Base-by-base conservation (phyloP, 805 yeast species). In the Suhomyces emberorum region DNA sequence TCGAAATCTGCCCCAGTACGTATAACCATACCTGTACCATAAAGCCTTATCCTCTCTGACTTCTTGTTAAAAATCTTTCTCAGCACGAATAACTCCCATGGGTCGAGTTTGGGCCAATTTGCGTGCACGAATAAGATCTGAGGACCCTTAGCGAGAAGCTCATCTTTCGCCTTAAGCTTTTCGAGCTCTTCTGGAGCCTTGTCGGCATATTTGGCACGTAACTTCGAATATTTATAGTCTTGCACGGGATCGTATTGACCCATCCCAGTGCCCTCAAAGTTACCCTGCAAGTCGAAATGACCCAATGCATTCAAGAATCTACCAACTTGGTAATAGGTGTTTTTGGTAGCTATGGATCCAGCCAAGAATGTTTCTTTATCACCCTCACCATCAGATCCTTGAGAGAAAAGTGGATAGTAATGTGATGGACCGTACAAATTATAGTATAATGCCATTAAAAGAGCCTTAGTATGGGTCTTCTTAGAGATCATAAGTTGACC, bases 321-420 rank as follows among this genome's bases (percentile, higher is more conserved):
- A 32, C 72, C 63, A 7, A 79, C 78, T 52, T 77, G 83, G 51
- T 79, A 78, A 43, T 65, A 78, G 1, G 69, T 61, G 35, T 73
- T 57, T 1, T 60, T 57, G 20, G 72, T 59, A 8, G 71, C 74
- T 20, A 70, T 67, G 2, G 87, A 82, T 0, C 88, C 85, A 0
- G 88, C 85, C 36, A 81, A 65, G 42, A 81, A 81, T 0, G 91
- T 82, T 46, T 83, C 91, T 51, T 83, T 84, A 53, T 84, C 91
- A 34, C 91, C 93, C 60, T 81, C 87, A n/a, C 93, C 93, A 32
- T 59, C 68, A 2, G 67, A 61, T 2, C 73, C 73, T 43, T 66
- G 72, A 2, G 70, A 63, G 35, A 67, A 67, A 25, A 67, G 52
- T 4, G 70, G 71, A 42, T 67, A 67, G 40, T 54, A 67, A 47